Evolutionary conservation across 2,329 filamentous ascomycete species (phyloP).

Genomic region (Paecilomyces niveus): DNA sequence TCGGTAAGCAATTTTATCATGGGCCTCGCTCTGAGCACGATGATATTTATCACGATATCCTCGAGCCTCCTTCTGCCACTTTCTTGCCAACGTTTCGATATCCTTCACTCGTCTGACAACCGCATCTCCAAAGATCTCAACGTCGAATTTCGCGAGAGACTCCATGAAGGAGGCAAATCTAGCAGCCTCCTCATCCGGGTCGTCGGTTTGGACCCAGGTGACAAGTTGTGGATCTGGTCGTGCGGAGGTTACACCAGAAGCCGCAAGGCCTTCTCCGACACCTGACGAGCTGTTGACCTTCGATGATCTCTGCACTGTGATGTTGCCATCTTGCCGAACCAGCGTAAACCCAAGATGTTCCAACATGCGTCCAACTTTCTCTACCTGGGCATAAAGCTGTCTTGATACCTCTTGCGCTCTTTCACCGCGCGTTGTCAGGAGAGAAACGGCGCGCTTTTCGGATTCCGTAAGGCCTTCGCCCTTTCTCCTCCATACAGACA

Average conservation of each 20-base stretch:
- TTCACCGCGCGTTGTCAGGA: conserved; percentile 62
- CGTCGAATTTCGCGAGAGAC: conserved; percentile 69
- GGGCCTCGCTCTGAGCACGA: conserved; percentile 70
- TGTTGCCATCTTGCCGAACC: conserved; percentile 62
- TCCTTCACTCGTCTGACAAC: conserved; percentile 87
- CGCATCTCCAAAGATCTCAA: conserved; percentile 76
- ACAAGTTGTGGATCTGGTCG: conserved; percentile 62
- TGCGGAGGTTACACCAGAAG: conserved; percentile 29
- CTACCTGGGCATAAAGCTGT: conserved; percentile 73
- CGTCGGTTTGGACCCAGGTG: conserved; percentile 71
- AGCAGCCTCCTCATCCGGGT: conserved; percentile 58
- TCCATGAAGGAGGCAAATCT: conserved; percentile 70
- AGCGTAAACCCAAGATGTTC: conserved; percentile 83
- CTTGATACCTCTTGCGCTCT: conserved; percentile 79
- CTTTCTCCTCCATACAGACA: conserved; percentile 61
- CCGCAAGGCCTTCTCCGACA: conserved; percentile 27
- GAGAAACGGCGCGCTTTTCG: conserved; percentile 35
- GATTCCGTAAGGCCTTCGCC: conserved; percentile 21
- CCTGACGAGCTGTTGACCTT: conserved; percentile 40
- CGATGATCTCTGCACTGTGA: conserved; percentile 66
- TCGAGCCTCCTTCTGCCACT: conserved; percentile 83
- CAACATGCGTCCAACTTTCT: conserved; percentile 72
- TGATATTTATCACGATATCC: conserved; percentile 84
- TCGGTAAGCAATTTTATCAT: conserved; percentile 92
- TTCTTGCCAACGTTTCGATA: conserved; percentile 84